Evolutionary conservation across 2,329 filamentous ascomycete genomes (phyloP).

Genomic region (Phoma sp.): DNA sequence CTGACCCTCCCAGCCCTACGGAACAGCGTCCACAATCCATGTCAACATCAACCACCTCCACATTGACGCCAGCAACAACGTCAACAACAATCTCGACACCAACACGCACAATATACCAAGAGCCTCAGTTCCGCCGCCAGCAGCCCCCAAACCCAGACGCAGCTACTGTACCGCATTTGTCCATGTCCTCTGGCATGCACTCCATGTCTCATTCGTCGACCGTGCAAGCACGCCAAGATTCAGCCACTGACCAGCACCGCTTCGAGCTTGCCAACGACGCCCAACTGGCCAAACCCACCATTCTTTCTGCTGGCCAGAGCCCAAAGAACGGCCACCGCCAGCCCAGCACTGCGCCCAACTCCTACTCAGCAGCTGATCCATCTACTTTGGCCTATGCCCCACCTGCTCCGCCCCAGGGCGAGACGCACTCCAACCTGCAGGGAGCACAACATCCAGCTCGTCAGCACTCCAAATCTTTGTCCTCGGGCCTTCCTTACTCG

Average conservation of each 20-base stretch:
- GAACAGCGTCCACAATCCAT: conserved; percentile 5
- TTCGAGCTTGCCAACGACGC: conserved; percentile 24
- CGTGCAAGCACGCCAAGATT: conserved; percentile 29
- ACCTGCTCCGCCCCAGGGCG: conserved; percentile 8
- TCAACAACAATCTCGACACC: neutral
- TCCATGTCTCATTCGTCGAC: conserved; percentile 17
- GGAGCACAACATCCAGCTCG: conserved; percentile 6
- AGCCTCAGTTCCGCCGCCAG: conserved; percentile 11
- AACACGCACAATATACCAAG: conserved; percentile 1
- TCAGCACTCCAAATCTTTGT: conserved; percentile 15
- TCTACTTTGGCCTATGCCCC: conserved; percentile 18
- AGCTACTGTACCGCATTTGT: conserved; percentile 10
- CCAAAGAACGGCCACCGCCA: conserved; percentile 10
- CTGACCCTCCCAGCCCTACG: conserved; percentile 13
- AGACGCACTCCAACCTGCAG: conserved; percentile 6
- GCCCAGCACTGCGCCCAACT: conserved; percentile 5
- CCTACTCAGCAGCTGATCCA: conserved; percentile 7
- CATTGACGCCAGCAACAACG: too few relatives aligned
- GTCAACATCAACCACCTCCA: too few relatives aligned
- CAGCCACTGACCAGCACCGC: conserved; percentile 25
- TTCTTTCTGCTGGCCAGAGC: conserved; percentile 23
- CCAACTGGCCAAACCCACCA: conserved; percentile 19
- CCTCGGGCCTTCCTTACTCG: neutral
- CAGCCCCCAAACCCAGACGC: conserved; percentile 6
- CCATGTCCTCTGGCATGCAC: conserved; percentile 13